Percentiles rank a stretch among this genome's conserved stretches.
phyloP scores from a whole-genome alignment of 345 rosid genomes.

The Mangifera indica region DNA sequence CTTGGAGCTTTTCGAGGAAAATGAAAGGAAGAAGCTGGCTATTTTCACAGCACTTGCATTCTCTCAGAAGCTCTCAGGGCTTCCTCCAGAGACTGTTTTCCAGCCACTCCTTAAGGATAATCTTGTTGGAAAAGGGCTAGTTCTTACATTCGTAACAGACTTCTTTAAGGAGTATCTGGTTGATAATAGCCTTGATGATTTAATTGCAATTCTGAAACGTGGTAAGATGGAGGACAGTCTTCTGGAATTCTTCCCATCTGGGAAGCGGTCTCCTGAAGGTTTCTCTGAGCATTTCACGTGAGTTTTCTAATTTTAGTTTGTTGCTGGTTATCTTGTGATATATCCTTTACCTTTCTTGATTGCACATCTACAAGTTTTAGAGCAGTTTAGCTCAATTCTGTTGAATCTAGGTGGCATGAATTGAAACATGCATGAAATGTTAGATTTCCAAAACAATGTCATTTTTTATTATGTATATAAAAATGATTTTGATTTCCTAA shows the following conservation, averaged over 20 bases:
- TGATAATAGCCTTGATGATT: conserved; percentile 93
- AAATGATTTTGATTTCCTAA: neutral
- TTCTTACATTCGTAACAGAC: conserved; percentile 86
- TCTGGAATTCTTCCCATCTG: conserved; percentile 75
- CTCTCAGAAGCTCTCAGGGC: conserved; percentile 96
- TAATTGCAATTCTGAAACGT: conserved; percentile 85
- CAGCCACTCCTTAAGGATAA: conserved; percentile 98
- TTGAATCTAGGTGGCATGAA: neutral
- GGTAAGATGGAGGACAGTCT: conserved; percentile 96
- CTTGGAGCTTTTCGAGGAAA: conserved; percentile 94
- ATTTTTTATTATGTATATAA: neutral
- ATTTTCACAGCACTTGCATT: conserved; percentile 96
- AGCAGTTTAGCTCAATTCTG: neutral
- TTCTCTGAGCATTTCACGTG: conserved; percentile 96
- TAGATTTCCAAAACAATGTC: neutral
- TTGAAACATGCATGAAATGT: neutral
- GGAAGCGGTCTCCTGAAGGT: conserved; percentile 79
- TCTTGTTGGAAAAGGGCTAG: conserved; percentile 98
- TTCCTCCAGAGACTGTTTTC: conserved; percentile 96
- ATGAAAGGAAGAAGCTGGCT: conserved; percentile 97
- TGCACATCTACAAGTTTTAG: neutral
- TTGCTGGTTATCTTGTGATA: neutral
- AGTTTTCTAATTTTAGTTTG: conserved; percentile 27
- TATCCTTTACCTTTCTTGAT: conserved; percentile 9
- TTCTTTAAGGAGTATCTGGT: conserved; percentile 96